Conservation (phyloP, 768 basidiomycete genomes). For the Pulveroboletus ravenelii region DNA sequence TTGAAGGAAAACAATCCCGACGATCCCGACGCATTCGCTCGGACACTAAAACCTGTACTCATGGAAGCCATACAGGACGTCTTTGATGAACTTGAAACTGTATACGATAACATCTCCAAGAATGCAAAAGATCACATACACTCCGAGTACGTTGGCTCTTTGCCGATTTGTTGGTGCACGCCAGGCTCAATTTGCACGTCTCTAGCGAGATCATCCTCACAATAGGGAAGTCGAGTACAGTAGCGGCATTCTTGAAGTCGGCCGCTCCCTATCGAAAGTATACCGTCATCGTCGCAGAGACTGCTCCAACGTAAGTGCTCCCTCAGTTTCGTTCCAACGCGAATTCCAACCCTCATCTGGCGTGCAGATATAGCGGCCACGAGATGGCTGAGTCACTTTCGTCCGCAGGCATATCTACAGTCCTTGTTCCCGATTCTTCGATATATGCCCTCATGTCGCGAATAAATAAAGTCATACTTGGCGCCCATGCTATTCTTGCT, state of each 20-base stretch:
- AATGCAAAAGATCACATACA: conserved; percentile 95
- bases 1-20: conserved; percentile 67
- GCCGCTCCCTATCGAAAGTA: conserved; percentile 89
- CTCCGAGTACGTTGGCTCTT: conserved; percentile 70
- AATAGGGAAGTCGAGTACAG: conserved; percentile 90
- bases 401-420: conserved; percentile 79
- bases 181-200: not conserved
- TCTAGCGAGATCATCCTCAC: conserved; percentile 90
- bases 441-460: conserved; percentile 95
- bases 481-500: conserved; percentile 92
- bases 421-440: conserved; percentile 94
- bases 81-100: conserved; percentile 91
- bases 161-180: not conserved
- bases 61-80: conserved; percentile 98
- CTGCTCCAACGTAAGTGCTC: conserved; percentile 77
- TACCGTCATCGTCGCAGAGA: conserved; percentile 94
- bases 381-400: conserved; percentile 82
- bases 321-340: not conserved
- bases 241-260: conserved; percentile 88
- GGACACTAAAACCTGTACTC: conserved; percentile 82
- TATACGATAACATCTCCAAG: conserved; percentile 91
- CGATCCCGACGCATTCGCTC: conserved; percentile 75
- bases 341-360: conserved; percentile 1
- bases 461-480: conserved; percentile 93
- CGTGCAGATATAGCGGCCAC: conserved; percentile 71